Conservation (phyloP, 306 rosid species). For the Trifolium pratense region DNA sequence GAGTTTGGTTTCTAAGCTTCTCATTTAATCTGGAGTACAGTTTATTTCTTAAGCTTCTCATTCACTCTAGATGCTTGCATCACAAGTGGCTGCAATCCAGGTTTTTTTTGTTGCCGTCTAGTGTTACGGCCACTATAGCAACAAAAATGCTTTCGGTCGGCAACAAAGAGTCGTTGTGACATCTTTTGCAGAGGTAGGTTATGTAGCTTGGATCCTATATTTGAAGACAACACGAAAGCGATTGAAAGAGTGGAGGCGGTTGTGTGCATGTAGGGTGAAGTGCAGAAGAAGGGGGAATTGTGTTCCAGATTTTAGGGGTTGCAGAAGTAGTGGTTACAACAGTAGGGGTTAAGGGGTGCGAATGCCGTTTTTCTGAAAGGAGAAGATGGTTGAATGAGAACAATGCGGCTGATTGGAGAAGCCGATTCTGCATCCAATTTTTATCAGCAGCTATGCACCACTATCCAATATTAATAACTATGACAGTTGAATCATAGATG, state of each 20-base stretch:
- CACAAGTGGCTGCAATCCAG: neutral
- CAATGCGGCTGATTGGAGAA: neutral
- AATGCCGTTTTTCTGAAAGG: neutral
- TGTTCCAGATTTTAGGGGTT: neutral
- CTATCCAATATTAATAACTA: neutral
- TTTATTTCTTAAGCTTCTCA: neutral
- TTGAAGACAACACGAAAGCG: too few relatives aligned
- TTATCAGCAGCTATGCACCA: neutral
- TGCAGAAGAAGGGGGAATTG: neutral
- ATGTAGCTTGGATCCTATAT: too few relatives aligned
- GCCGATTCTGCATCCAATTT: neutral
- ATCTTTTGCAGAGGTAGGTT: too few relatives aligned
- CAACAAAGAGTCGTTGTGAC: too few relatives aligned
- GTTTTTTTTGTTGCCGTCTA: neutral
- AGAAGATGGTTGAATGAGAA: neutral
- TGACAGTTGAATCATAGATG: neutral
- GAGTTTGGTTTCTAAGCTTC: neutral
- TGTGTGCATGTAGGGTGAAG: neutral
- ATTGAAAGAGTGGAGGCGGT: neutral
- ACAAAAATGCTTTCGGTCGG: neutral
- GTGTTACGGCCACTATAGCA: neutral
- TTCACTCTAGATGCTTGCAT: neutral
- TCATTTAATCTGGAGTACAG: too few relatives aligned
- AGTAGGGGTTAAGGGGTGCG: neutral
- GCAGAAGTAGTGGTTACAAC: neutral